Evolutionary conservation across 805 yeast species (phyloP).

Genomic region (Kodamaea neixiangensis): DNA sequence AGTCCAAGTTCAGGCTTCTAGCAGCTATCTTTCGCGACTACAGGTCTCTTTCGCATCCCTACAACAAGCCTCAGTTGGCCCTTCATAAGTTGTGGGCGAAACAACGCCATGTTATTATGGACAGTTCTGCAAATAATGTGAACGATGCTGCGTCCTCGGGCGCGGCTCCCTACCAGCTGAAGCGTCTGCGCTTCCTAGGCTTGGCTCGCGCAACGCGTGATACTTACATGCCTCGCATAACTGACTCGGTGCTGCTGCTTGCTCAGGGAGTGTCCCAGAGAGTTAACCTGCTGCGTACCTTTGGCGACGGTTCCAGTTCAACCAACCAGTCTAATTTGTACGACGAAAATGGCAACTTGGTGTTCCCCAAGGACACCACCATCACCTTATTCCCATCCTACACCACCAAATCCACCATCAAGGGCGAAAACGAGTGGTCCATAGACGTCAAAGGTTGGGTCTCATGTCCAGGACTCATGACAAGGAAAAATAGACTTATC

Average conservation of each 20-base stretch:
- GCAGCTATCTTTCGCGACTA: slow-evolving; percentile 36
- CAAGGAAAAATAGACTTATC: slow-evolving; percentile 69
- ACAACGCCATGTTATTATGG: slow-evolving; percentile 22
- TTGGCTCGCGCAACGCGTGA: slow-evolving; percentile 58
- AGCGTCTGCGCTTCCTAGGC: slow-evolving; percentile 50
- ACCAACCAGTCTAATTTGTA: slow-evolving; percentile 16
- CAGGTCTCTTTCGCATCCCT: slow-evolving; percentile 22
- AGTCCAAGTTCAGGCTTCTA: slow-evolving; percentile 20
- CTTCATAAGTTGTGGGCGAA: slow-evolving; percentile 14
- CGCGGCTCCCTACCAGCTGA: slow-evolving; percentile 4
- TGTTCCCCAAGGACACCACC: slow-evolving; percentile 57
- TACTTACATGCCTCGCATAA: slow-evolving; percentile 53
- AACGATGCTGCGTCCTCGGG: not conserved
- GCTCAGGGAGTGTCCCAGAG: slow-evolving; percentile 46
- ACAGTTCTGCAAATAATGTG: not conserved
- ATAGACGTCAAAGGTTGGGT: slow-evolving; percentile 73
- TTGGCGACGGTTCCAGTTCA: slow-evolving; percentile 12
- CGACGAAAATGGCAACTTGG: slow-evolving; percentile 29
- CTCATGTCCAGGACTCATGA: slow-evolving; percentile 67
- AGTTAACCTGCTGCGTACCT: slow-evolving; percentile 41
- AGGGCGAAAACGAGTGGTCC: slow-evolving; percentile 69
- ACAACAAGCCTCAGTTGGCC: slow-evolving; percentile 15
- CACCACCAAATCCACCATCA: slow-evolving; percentile 37
- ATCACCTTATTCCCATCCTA: slow-evolving; percentile 51
- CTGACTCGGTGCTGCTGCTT: slow-evolving; percentile 49